phyloP scores from a whole-genome alignment of 108 stramenopile genomes.

The Skeletonema tropicum region DNA sequence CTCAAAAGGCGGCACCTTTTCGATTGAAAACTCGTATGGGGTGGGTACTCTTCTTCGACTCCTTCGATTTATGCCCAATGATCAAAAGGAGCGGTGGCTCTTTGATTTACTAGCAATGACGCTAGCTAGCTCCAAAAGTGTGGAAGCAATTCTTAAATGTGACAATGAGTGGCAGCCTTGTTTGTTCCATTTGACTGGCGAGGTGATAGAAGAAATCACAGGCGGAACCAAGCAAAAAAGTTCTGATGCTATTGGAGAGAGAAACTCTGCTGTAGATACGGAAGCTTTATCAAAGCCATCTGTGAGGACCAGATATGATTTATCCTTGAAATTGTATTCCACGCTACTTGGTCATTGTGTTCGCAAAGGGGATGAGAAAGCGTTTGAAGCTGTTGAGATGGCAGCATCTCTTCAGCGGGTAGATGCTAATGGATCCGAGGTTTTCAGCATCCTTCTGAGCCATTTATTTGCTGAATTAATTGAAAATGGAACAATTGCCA shows the following conservation, averaged over 20 bases:
- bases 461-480: conserved; percentile 76
- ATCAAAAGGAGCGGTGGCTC: conserved; percentile 70
- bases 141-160: conserved; percentile 45
- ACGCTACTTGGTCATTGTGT: conserved; percentile 73
- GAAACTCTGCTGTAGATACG: conserved; percentile 18
- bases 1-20: conserved; percentile 15
- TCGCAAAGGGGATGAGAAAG: conserved; percentile 73
- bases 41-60: conserved; percentile 68
- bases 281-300: conserved; percentile 45
- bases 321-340: conserved; percentile 77
- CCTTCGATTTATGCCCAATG: conserved; percentile 68
- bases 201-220: conserved; percentile 70
- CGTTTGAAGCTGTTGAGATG: conserved; percentile 68
- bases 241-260: conserved; percentile 11
- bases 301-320: conserved; percentile 61
- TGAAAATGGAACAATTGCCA: conserved; percentile 64
- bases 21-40: conserved; percentile 53
- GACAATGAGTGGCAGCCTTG: conserved; percentile 80
- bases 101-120: conserved; percentile 57
- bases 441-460: conserved; percentile 75
- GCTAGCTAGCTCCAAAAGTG: conserved; percentile 35
- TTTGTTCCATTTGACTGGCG: conserved; percentile 78
- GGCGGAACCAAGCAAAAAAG: neutral
- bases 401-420: conserved; percentile 80
- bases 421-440: conserved; percentile 72